These are phyloP conservation scores for Suhomyces yuchorum DNA, from an alignment of 1,139 yeast species.

Conservation along the genomic window DNA sequence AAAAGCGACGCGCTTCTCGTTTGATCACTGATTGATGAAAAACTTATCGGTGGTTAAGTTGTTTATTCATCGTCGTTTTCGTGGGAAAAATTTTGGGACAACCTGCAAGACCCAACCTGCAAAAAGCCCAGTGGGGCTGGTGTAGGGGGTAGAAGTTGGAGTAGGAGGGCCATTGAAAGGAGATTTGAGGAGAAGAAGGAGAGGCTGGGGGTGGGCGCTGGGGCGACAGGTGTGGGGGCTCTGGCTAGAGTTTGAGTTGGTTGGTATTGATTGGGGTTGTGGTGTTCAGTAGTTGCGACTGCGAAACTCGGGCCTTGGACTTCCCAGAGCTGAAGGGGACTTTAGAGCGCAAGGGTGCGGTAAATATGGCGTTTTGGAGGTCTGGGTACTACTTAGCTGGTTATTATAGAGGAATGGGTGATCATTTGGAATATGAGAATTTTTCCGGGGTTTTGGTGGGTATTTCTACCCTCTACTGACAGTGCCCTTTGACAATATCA, in stretches of 20 bases:
- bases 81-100: conserved; percentile 13
- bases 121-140: background rate
- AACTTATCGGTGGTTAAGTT: conserved; percentile 9
- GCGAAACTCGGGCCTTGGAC: background rate
- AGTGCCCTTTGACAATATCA: too few relatives aligned
- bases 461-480: too few relatives aligned
- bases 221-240: background rate
- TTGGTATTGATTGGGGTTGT: background rate
- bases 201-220: too few relatives aligned
- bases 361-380: too few relatives aligned
- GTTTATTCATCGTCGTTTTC: conserved; percentile 12
- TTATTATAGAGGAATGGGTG: too few relatives aligned
- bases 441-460: too few relatives aligned
- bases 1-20: conserved; percentile 11
- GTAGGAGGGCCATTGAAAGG: background rate
- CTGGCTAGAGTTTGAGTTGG: background rate
- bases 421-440: too few relatives aligned
- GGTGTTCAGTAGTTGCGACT: background rate
- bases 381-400: too few relatives aligned
- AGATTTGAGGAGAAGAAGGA: too few relatives aligned
- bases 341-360: too few relatives aligned
- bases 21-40: conserved; percentile 11
- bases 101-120: conserved; percentile 11
- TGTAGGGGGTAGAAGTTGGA: background rate
- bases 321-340: background rate